Percentiles rank a stretch among this genome's conserved stretches.
Evolutionary conservation across 2,329 filamentous ascomycete genomes (phyloP).

Genomic region (Septoria linicola): DNA sequence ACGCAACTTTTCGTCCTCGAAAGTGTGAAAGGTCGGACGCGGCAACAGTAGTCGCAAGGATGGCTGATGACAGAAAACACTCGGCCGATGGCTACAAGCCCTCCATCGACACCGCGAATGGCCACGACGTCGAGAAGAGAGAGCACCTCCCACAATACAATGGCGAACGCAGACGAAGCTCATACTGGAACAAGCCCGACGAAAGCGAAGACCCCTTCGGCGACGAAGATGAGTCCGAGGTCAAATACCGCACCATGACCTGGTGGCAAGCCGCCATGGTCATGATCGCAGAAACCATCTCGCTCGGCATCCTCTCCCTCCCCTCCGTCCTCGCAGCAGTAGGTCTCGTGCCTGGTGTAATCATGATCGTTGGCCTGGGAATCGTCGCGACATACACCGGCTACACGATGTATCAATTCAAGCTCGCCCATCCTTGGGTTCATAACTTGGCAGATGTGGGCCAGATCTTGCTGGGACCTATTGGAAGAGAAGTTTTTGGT

Average conservation of each 20-base stretch:
- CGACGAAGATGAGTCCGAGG: constrained; percentile 33
- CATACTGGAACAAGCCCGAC: constrained; percentile 13
- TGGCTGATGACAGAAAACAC: constrained; percentile 4
- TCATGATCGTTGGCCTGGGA: constrained; percentile 56
- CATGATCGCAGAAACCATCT: constrained; percentile 60
- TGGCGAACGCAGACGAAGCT: constrained; percentile 14
- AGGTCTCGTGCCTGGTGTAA: constrained; percentile 55
- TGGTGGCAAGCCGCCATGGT: constrained; percentile 48
- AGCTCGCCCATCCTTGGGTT: constrained; percentile 51
- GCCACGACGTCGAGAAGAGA: constrained; percentile 13
- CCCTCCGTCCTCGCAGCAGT: constrained; percentile 54
- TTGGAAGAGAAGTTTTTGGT: constrained; percentile 65
- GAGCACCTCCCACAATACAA: constrained; percentile 8
- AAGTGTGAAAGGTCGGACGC: too few relatives aligned
- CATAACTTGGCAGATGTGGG: constrained; percentile 67
- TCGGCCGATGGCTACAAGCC: constrained; percentile 14
- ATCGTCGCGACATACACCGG: constrained; percentile 60
- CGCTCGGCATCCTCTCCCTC: constrained; percentile 56
- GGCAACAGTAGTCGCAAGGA: background rate
- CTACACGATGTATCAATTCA: constrained; percentile 61
- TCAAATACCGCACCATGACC: constrained; percentile 53
- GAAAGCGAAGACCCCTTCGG: constrained; percentile 20
- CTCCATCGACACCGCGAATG: constrained; percentile 11
- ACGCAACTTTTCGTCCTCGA: too few relatives aligned
- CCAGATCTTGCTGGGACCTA: constrained; percentile 58